A percentile compares a stretch with the other conserved stretches of the same genome.
Conservation (phyloP, 2,329 filamentous ascomycete genomes). For the Bipolaris sorokiniana region DNA sequence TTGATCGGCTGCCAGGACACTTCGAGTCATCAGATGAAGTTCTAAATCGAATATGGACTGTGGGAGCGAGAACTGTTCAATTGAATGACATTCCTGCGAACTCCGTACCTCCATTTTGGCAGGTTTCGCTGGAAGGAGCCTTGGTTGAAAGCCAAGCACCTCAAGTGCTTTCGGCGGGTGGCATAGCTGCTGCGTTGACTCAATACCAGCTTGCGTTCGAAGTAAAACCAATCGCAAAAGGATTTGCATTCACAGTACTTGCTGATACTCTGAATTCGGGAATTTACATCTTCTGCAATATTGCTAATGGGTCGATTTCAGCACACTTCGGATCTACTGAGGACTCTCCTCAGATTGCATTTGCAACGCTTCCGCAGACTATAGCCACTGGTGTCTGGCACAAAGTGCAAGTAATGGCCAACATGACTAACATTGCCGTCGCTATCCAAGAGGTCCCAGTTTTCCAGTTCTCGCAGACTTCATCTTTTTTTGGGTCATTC, state of each 20-base stretch:
- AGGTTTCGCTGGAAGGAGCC: slow-evolving; percentile 36
- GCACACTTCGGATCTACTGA: not conserved
- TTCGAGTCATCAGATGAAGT: not conserved
- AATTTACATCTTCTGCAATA: not conserved
- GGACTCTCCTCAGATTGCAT: not conserved
- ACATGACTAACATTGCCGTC: not conserved
- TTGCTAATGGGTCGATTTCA: not conserved
- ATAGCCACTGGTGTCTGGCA: not conserved
- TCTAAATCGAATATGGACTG: not conserved
- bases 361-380: not conserved
- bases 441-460: not conserved
- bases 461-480: not conserved
- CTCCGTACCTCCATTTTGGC: slow-evolving; percentile 35
- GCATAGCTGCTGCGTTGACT: not conserved
- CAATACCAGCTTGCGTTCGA: not conserved
- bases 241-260: slow-evolving; percentile 27
- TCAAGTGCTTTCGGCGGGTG: not conserved
- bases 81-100: slow-evolving; percentile 37
- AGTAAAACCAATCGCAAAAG: not conserved
- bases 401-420: not conserved
- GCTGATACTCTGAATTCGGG: not conserved
- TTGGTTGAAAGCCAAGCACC: not conserved
- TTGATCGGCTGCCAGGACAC: not conserved
- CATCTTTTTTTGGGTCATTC: not conserved
- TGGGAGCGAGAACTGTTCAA: slow-evolving; percentile 37